These are phyloP conservation scores for Marasmius fiardii DNA, from an alignment of 1,284 basidiomycete species.

Conservation along the genomic window DNA sequence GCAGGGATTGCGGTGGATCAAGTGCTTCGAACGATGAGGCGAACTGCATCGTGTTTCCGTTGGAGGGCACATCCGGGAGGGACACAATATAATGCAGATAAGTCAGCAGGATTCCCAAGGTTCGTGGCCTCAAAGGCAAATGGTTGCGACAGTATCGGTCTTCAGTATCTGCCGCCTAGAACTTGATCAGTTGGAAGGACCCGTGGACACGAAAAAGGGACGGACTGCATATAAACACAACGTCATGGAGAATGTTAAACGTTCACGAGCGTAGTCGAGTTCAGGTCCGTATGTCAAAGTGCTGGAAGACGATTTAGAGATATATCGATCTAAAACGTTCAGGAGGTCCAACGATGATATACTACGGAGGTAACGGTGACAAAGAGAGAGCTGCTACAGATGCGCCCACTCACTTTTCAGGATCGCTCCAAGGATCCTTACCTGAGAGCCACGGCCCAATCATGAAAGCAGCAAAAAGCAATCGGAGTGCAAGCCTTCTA, in stretches of 20 bases:
- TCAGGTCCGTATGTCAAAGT: slow-evolving; percentile 14
- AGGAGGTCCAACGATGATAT: slow-evolving; percentile 9
- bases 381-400: neutral
- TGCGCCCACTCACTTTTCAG: slow-evolving; percentile 1
- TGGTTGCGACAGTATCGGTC: neutral
- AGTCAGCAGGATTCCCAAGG: slow-evolving; percentile 37
- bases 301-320: slow-evolving; percentile 13
- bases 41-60: slow-evolving; percentile 14
- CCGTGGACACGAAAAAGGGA: slow-evolving; percentile 1
- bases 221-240: slow-evolving; percentile 54
- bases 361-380: neutral
- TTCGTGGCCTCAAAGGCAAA: slow-evolving; percentile 43
- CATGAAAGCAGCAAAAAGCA: slow-evolving; percentile 54
- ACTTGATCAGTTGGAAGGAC: neutral
- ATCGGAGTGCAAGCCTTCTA: slow-evolving; percentile 48
- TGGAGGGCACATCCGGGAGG: slow-evolving; percentile 12
- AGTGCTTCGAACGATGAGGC: slow-evolving; percentile 27
- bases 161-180: slow-evolving; percentile 15
- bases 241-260: slow-evolving; percentile 46
- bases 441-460: slow-evolving; percentile 39
- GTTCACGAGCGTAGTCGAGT: slow-evolving; percentile 29
- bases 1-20: slow-evolving; percentile 42
- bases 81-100: slow-evolving; percentile 42
- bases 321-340: slow-evolving; percentile 18
- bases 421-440: slow-evolving; percentile 16